Evolutionary conservation across 2,329 filamentous ascomycete genomes (phyloP).

Genomic region (Ceratocystis eucalypticola): DNA sequence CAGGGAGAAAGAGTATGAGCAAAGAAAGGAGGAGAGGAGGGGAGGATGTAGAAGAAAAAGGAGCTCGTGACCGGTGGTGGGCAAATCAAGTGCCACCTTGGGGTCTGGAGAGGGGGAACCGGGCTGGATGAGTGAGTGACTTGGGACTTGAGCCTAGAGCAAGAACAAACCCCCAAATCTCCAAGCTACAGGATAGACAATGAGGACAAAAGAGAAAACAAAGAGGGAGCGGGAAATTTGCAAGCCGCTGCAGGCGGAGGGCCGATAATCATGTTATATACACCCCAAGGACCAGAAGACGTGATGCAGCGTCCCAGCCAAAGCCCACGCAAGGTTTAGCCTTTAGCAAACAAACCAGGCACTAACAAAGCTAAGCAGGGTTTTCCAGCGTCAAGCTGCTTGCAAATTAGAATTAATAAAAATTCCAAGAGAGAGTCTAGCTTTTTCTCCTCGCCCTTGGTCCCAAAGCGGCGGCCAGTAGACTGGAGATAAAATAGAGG

Average conservation of each 20-base stretch:
- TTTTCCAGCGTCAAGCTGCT: background rate
- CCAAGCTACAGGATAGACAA: background rate
- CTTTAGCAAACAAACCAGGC: background rate
- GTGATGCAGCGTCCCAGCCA: background rate
- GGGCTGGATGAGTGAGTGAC: background rate
- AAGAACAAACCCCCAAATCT: background rate
- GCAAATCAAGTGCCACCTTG: background rate
- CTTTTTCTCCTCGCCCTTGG: background rate
- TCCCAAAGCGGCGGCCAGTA: background rate
- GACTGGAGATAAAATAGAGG: background rate
- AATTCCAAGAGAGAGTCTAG: background rate
- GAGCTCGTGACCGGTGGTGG: background rate
- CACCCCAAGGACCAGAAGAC: background rate
- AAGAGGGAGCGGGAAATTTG: background rate
- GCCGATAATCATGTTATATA: background rate
- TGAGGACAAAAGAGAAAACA: background rate
- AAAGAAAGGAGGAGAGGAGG: background rate
- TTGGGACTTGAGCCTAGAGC: background rate
- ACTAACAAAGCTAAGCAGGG: background rate
- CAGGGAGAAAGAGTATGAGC: background rate
- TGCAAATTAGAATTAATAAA: background rate
- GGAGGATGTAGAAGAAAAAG: background rate
- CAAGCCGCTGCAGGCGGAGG: background rate
- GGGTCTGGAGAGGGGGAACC: background rate
- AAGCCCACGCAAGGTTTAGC: background rate